A percentile compares a stretch with the other conserved stretches of the same genome.
Evolutionary conservation across 139 green algal genomes (phyloP).

Genomic region (Coelastrella sp.): DNA sequence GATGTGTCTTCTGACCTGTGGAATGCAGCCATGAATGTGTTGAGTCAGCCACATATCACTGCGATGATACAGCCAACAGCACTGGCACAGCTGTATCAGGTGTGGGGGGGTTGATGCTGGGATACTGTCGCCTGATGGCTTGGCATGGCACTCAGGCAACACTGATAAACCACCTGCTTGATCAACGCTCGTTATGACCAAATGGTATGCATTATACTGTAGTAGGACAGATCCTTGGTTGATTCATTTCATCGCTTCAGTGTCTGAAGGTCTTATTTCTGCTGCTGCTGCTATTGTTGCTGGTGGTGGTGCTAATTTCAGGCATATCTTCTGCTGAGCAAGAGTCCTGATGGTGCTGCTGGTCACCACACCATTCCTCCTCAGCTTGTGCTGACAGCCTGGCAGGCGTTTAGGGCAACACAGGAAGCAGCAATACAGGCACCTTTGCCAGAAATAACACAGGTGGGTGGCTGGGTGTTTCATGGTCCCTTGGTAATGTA

Average conservation of each 20-base stretch:
- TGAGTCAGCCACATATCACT: neutral
- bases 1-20: constrained; percentile 36
- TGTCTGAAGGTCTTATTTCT: no score
- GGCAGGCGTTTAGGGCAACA: constrained; percentile 39
- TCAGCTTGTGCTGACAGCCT: constrained; percentile 35
- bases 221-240: no score
- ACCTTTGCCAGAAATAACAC: constrained; percentile 16
- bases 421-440: constrained; percentile 27
- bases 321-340: constrained; percentile 28
- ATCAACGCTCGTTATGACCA: no score
- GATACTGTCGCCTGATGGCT: neutral
- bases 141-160: no score
- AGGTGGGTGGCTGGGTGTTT: constrained; percentile 21
- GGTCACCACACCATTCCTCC: constrained; percentile 7
- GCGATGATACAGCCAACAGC: constrained; percentile 1
- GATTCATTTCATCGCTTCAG: no score
- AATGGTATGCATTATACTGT: no score
- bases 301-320: no score
- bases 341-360: constrained; percentile 20
- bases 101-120: neutral
- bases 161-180: neutral
- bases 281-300: no score
- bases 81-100: constrained; percentile 46
- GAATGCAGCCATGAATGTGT: constrained; percentile 29
- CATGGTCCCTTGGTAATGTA: constrained; percentile 24